Evolutionary conservation across 2,329 filamentous ascomycete genomes (phyloP), one percentile per base, ranked within the genome.

Genomic region (Calonectria naviculata): DNA sequence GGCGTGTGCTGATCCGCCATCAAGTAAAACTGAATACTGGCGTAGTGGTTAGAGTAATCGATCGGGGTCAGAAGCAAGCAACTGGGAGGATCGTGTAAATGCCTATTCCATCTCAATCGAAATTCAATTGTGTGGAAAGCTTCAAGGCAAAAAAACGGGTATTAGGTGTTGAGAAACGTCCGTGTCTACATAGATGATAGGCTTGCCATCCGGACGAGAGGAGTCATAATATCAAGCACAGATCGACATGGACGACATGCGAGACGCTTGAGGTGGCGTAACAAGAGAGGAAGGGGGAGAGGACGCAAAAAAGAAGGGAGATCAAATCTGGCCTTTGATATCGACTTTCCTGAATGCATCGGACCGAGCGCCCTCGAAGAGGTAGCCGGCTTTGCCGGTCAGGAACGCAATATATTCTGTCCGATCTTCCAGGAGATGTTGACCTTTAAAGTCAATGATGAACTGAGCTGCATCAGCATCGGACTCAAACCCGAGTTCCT

Each of bases 251-350:
- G 64, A 29, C 52, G 62, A 29, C 58, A 52, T 42, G 64, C 49
- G 65, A 77, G 68, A 74, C 67, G 29, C 65, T 58, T 65, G 9
- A 68, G 21, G 65, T 65, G 24, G 68, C 44, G 69, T 69, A 60
- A 47, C 46, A 60, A 38, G 38, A 62, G 34, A 65, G 49, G 13
- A 64, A 61, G 36, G 10, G 49, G 61, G 60, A 38, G 19, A 68
- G 31, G 36, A 71, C 44, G 65, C 52, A 31, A 68, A 65, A 65
- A 41, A 47, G 68, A 65, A 70, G 44, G 49, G 42, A 65, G 61
- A 68, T 93, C 87, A 97, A 81, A 98, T 97, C 85, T 98, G 96
- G 80, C 96, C 95, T 87, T 98, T 98, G 87, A 98, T 97, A 85
- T 98, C 95, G 87, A 98, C 93, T 81, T 92, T 93, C 80, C 91